Base-by-base conservation (phyloP, 352 stramenopile genomes). In the Elongisporangium anandrum region DNA sequence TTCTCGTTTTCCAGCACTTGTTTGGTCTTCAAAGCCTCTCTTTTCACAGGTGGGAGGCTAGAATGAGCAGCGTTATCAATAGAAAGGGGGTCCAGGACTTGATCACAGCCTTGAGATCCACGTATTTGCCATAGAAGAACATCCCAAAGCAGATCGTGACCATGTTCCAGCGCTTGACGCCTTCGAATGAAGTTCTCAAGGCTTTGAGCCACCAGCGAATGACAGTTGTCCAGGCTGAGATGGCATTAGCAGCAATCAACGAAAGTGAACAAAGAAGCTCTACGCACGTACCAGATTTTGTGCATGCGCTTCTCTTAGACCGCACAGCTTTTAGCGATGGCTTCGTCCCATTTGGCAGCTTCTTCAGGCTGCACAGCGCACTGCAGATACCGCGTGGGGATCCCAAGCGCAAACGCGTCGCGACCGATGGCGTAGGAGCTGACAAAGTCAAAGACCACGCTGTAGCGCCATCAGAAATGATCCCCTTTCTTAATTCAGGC, bases 391-490 rank as follows among this genome's bases (percentile, higher is more conserved):
- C 88, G 77, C 39, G 92, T 97, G 4, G 91, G 79, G 19, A 69
- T 65, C 4, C 90, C 91, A 62, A 98, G 98, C 4, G 90, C 78
- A 39, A 98, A 88, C 56, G 90, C 64, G 49, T 97, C 88, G 21
- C 81, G 80, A 15, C 80, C 83, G 55, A 99, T 97, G 50, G 79
- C 95, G 69, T 98, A 99, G 6, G 93, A 88, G 0, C 95, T 95
- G 6, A 94, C 95, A 83, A 99, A 99, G 79, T 98, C 96, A 62
- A 96, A 98, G 48, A 97, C 95, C 47, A 98, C 71, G 10, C 95
- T 93, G 54, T 23, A 66, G 24, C 56, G 38, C 51, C 12, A 47
- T 15, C 26, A 29, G 58, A 23, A n/a, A n/a, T n/a, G n/a, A n/a
- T n/a, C n/a, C n/a, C n/a, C n/a, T n/a, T n/a, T n/a, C n/a, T n/a